Evolutionary conservation across 192 early-diverging fungal genomes (phyloP), one percentile per base, ranked within the genome.

Genomic region (Diversispora epigaea): DNA sequence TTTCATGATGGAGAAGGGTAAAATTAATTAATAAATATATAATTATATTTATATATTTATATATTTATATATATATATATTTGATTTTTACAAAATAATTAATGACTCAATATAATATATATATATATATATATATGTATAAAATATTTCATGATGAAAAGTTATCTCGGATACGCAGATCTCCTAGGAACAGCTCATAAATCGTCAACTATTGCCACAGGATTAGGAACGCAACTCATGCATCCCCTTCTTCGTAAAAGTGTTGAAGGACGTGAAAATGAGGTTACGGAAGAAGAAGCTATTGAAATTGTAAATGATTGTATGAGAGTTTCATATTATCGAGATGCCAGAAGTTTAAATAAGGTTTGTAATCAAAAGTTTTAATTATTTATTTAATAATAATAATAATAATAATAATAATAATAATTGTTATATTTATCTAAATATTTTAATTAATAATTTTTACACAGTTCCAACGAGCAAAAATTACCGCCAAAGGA

Each of bases 141-240:
- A 10, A 39, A 40, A 46, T 71, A 40, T 12, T 50, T 77, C 6
- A 22, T 49, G 57, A 79, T 61, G 10, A 17, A 45, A 72, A 83
- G 84, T 19, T 94, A 96, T 84, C 85, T 99, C 70, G 97, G 97
- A 19, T 97, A 88, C 65, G 93, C 96, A 56, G 95, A 98, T 80
- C 82, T 95, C 44, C 90, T 91, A 77, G 97, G 96, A 61, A 98
- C 96, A 17, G 93, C 94, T n/a, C 97, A 97, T 77, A 87, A 95
- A 77, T 80, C 94, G 12, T 80, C 90, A 15, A 94, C 92, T 12
- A 94, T 99, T 76, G 93, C 97, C 46, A 99, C 97, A 44, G 97
- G 97, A 22, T 97, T 93, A 78, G 97, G 97, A 25, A 88, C 84
- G 44, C 89, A 96, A 78, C 80, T 98, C 72, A 95, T 94, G 40